phyloP scores from a whole-genome alignment of 1,139 yeast genomes.

The Yamadazyma diospyri region DNA sequence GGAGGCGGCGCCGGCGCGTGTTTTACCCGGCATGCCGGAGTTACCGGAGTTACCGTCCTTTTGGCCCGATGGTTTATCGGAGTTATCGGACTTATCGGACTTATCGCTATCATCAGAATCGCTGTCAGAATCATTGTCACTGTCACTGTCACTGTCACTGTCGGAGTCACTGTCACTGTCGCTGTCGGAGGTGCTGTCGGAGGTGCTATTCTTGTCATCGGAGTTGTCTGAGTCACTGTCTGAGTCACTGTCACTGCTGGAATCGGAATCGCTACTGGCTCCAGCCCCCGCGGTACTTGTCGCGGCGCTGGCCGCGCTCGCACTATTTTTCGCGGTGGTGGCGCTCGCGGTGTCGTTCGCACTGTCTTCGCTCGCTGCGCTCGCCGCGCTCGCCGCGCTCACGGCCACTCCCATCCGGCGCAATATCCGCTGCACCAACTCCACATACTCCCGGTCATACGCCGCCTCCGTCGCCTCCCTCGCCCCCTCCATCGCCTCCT shows the following conservation, averaged over 20 bases:
- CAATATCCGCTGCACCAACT: slow-evolving; percentile 40
- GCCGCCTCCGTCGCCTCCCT: no score
- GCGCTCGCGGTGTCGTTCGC: not conserved
- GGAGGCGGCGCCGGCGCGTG: slow-evolving; percentile 4
- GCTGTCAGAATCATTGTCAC: slow-evolving; percentile 3
- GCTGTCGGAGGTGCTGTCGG: slow-evolving; percentile 7
- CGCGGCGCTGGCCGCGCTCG: slow-evolving; percentile 2
- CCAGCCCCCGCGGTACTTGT: slow-evolving; percentile 6
- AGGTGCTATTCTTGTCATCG: no score
- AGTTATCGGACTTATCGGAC: no score
- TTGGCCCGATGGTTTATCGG: no score
- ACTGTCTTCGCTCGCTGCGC: no score
- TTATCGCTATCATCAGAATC: slow-evolving; percentile 1
- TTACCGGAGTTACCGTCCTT: no score
- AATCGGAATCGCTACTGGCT: not conserved
- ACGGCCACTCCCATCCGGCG: slow-evolving; percentile 32
- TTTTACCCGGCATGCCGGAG: no score
- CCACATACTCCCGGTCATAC: slow-evolving; percentile 36
- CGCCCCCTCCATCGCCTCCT: slow-evolving; percentile 17
- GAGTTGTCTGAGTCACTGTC: no score
- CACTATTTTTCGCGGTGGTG: not conserved
- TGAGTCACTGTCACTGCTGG: not conserved
- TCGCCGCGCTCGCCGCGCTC: no score
- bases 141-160: slow-evolving; percentile 4
- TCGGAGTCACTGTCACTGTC: slow-evolving; percentile 3